Base-by-base conservation (phyloP, 441 rosid species). In the Sinapis alba region DNA sequence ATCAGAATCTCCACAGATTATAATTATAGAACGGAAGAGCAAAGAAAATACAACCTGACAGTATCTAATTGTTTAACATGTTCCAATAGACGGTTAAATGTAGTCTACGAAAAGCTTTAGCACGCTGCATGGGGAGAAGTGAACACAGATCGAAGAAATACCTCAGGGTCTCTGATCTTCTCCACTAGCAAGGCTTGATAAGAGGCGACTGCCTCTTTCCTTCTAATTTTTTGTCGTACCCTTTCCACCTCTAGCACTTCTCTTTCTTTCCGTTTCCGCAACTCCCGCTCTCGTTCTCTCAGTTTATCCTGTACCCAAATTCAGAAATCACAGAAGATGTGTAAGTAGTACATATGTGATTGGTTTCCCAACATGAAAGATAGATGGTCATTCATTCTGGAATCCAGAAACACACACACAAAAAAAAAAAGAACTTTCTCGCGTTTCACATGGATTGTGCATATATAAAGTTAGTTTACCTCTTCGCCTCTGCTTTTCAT, bases 211-310 rank as follows among this genome's bases (percentile, higher is more conserved):
- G 97, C 96, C 67, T 93, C 98, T 80, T 93, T 96, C 83, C 97
- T 85, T 73, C 97, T 87, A 78, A 96, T 82, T 89, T 96, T 96
- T 53, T 79, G 66, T 19, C 94, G 87, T 73, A 96, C 97, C 85
- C 98, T 89, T 77, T 90, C 98, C 94, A 92, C 89, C 85, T 93
- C 98, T 81, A 87, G 97, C 80, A 91, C 97, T 79, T 93, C 99
- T 79, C 99, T 85, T 84, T 92, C 99, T 78, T 93, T 93, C 78
- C 98, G 82, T 82, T 96, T 93, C 59, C 99, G 91, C 83, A 87
- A 59, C 77, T 93, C 97, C 50, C 97, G 82, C 81, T 92, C 97
- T 70, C 99, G 87, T 74, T 92, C 98, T 85, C 88, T 94, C 72
- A 94, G 80, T 81, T 87, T 96, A 63, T 90, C 98, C 98, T 96